These are phyloP conservation scores for Trametes polyzona DNA, from an alignment of 1,284 basidiomycete genomes.

Conservation along the genomic window DNA sequence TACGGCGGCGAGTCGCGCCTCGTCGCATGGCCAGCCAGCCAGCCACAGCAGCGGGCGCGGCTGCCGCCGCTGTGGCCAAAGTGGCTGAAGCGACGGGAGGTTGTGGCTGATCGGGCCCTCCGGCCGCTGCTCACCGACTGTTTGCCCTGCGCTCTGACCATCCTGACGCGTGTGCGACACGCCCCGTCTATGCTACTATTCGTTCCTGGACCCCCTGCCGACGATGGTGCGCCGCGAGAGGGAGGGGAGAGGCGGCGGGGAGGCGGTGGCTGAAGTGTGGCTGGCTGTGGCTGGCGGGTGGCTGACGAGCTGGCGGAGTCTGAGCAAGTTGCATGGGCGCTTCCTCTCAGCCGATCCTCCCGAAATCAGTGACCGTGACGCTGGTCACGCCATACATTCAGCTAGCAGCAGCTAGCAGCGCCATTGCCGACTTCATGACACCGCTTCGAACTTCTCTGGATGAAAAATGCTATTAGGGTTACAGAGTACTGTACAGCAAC, in stretches of 20 bases:
- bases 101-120: conserved; percentile 15
- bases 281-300: conserved; percentile 25
- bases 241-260: not conserved
- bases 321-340: conserved; percentile 17
- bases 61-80: conserved; percentile 26
- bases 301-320: conserved; percentile 22
- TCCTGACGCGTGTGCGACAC: conserved; percentile 3
- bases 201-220: not conserved
- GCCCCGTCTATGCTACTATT: not conserved
- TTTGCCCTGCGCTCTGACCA: conserved; percentile 30
- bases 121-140: conserved; percentile 31
- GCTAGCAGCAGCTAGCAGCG: too few species aligned
- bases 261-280: conserved; percentile 22
- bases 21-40: too few species aligned
- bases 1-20: not conserved
- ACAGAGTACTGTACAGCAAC: too few species aligned
- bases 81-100: conserved; percentile 34
- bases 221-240: not conserved
- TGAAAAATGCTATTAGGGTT: too few species aligned
- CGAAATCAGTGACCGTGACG: not conserved
- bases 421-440: too few species aligned
- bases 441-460: too few species aligned
- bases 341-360: not conserved
- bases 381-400: too few species aligned
- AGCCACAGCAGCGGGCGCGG: conserved; percentile 16